Evolutionary conservation across 495 filamentous ascomycete genomes (phyloP).

Genomic region (Neurospora tetrasperma): DNA sequence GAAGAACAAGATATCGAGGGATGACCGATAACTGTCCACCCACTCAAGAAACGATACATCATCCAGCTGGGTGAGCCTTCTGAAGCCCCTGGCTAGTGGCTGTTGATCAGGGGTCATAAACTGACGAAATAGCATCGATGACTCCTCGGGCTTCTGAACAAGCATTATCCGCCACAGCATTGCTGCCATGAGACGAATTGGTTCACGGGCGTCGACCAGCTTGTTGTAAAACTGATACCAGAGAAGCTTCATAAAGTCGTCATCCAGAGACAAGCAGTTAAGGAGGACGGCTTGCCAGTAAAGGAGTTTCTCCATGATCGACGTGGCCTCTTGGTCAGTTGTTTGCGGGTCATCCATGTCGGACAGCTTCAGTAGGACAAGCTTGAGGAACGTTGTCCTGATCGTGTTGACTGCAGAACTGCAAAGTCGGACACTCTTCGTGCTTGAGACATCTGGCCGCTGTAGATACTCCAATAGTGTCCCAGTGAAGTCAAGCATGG

Average conservation of each 20-base stretch:
- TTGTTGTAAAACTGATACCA: conserved; percentile 87
- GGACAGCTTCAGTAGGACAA: conserved; percentile 70
- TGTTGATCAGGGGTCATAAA: conserved; percentile 58
- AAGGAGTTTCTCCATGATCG: conserved; percentile 69
- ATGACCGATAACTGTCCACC: conserved; percentile 74
- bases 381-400: conserved; percentile 59
- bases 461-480: conserved; percentile 79
- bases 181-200: conserved; percentile 66
- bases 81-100: conserved; percentile 65
- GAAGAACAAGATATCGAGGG: conserved; percentile 73
- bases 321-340: conserved; percentile 46
- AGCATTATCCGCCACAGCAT: conserved; percentile 83
- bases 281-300: conserved; percentile 94
- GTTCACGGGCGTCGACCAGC: conserved; percentile 51
- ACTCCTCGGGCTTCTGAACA: conserved; percentile 87
- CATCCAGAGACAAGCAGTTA: conserved; percentile 61
- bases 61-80: conserved; percentile 75
- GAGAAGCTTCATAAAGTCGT: conserved; percentile 66
- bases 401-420: conserved; percentile 67
- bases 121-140: conserved; percentile 57
- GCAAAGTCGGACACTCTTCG: conserved; percentile 84
- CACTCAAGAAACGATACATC: conserved; percentile 77
- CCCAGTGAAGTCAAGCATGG: conserved; percentile 80
- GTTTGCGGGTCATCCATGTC: conserved; percentile 60
- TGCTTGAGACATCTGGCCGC: conserved; percentile 63